Percentiles rank a stretch among this genome's conserved stretches.
Evolutionary conservation across 2,329 filamentous ascomycete species (phyloP).

Genomic region (Ascochyta fabae): DNA sequence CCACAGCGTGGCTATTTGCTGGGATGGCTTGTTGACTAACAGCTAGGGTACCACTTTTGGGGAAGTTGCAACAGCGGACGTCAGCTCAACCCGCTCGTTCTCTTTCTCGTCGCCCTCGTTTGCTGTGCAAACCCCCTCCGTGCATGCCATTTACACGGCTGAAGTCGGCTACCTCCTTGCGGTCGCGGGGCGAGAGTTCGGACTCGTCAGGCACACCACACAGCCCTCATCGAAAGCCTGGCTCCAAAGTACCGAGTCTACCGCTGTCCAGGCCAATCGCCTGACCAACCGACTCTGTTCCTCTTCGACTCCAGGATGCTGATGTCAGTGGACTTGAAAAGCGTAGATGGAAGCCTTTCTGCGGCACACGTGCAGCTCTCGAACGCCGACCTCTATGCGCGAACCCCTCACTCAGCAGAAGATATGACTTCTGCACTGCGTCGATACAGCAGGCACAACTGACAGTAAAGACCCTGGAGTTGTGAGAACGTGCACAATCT

Average conservation of each 20-base stretch:
- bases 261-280: not conserved
- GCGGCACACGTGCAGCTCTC: not conserved
- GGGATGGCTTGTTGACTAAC: conserved; percentile 29
- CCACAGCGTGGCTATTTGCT: conserved; percentile 18
- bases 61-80: conserved; percentile 7
- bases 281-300: not conserved
- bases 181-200: not conserved
- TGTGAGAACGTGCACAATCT: not conserved
- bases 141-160: not conserved
- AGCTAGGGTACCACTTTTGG: conserved; percentile 32
- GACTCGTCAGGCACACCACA: not conserved
- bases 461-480: not conserved
- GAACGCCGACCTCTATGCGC: not conserved
- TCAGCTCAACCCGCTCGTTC: conserved; percentile 11
- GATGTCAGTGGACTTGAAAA: not conserved
- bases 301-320: not conserved
- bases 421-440: not conserved
- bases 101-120: conserved; percentile 3
- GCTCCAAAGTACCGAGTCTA: not conserved
- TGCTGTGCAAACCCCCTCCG: no score
- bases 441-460: not conserved
- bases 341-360: not conserved
- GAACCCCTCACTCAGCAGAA: not conserved
- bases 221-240: not conserved
- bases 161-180: not conserved